Conservation (phyloP, 495 filamentous ascomycete genomes). For the Diplogelasinospora grovesii region DNA sequence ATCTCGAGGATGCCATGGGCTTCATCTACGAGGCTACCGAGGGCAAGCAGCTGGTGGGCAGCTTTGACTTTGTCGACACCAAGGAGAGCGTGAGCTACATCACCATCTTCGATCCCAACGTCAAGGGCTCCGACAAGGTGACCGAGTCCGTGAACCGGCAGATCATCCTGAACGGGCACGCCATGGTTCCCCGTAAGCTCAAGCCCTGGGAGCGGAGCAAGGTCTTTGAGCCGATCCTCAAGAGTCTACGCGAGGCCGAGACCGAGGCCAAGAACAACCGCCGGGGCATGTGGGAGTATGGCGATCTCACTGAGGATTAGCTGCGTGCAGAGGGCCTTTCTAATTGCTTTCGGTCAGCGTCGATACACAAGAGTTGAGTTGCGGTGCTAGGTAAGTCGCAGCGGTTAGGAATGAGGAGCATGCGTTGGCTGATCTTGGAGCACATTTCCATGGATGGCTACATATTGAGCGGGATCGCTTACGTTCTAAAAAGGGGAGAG, state of each 20-base stretch:
- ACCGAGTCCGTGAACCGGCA: constrained; percentile 78
- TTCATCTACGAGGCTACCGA: constrained; percentile 62
- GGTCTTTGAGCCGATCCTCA: constrained; percentile 62
- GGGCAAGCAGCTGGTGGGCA: constrained; percentile 72
- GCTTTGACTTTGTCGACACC: constrained; percentile 71
- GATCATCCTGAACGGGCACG: constrained; percentile 72
- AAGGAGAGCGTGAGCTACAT: constrained; percentile 74
- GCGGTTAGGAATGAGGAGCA: too few relatives aligned
- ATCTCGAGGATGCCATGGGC: constrained; percentile 68
- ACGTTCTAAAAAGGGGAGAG: too few relatives aligned
- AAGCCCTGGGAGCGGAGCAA: constrained; percentile 74
- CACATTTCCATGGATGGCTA: too few relatives aligned
- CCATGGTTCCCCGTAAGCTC: constrained; percentile 82
- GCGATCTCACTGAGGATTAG: constrained; percentile 85
- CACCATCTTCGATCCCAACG: constrained; percentile 77
- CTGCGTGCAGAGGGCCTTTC: too few relatives aligned
- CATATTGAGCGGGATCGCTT: too few relatives aligned
- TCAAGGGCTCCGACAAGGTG: constrained; percentile 33
- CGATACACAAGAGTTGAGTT: too few relatives aligned
- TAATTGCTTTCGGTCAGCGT: background rate
- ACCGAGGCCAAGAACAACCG: constrained; percentile 67
- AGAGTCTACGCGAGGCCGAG: constrained; percentile 59
- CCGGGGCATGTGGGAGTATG: constrained; percentile 95
- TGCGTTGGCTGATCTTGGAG: too few relatives aligned
- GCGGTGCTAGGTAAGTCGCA: too few relatives aligned